Percentiles rank a stretch among this genome's conserved stretches.
phyloP scores from a whole-genome alignment of 73 alveolate species.

The Symbiodinium natans region DNA sequence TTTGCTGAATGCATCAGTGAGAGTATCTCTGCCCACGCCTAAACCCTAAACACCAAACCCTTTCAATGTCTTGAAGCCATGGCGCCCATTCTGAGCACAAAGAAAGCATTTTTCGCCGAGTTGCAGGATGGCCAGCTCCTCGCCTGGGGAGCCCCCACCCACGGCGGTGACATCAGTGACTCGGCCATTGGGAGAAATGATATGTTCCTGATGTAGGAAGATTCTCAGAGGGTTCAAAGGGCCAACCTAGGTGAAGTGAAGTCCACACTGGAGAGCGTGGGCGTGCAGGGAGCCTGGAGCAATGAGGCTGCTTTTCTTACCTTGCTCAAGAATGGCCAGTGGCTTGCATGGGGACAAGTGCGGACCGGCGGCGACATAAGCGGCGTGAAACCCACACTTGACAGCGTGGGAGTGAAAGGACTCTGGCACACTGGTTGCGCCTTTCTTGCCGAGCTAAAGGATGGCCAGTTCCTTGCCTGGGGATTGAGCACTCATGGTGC shows the following conservation, averaged over 20 bases:
- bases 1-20: too few relatives aligned
- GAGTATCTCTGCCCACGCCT: too few relatives aligned
- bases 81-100: not conserved
- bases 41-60: too few relatives aligned
- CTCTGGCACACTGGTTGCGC: not conserved
- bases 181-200: too few relatives aligned
- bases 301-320: not conserved
- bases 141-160: not conserved
- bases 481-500: not conserved
- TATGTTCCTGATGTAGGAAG: too few relatives aligned
- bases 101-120: not conserved
- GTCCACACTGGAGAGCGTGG: not conserved
- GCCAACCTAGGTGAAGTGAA: not conserved
- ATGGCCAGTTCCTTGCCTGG: not conserved
- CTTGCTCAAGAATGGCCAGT: not conserved
- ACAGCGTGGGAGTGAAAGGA: not conserved
- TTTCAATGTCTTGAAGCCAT: too few relatives aligned
- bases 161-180: not conserved
- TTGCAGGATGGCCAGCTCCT: not conserved
- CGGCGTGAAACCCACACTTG: not conserved
- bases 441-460: not conserved
- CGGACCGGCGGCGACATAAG: not conserved
- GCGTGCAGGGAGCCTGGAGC: not conserved
- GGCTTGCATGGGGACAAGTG: not conserved
- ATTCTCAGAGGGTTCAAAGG: not conserved